phyloP scores from a whole-genome alignment of 441 rosid genomes.

The Erysimum pusillum region DNA sequence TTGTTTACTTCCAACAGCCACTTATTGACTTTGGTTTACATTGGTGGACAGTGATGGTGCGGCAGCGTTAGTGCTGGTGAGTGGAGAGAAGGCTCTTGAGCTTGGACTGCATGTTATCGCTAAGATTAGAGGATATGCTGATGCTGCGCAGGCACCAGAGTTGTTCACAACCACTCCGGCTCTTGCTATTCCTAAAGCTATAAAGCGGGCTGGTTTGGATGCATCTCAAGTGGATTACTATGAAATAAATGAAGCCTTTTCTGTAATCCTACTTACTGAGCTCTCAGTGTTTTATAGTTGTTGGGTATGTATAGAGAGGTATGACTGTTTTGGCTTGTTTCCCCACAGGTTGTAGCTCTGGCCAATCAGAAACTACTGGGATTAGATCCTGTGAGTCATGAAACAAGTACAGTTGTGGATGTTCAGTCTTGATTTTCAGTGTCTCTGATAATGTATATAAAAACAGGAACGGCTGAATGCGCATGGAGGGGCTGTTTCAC shows the following conservation, averaged over 20 bases:
- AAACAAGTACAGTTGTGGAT: slow-evolving; percentile 14
- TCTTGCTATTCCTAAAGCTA: slow-evolving; percentile 88
- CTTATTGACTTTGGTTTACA: slow-evolving; percentile 19
- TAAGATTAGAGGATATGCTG: slow-evolving; percentile 84
- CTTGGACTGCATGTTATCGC: slow-evolving; percentile 89
- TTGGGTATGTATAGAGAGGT: slow-evolving; percentile 15
- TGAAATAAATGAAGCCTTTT: slow-evolving; percentile 97
- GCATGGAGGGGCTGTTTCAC: slow-evolving; percentile 92
- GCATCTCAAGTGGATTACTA: slow-evolving; percentile 88
- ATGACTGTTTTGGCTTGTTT: slow-evolving; percentile 6
- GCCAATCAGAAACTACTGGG: slow-evolving; percentile 87
- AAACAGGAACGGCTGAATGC: slow-evolving; percentile 75
- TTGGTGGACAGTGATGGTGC: slow-evolving; percentile 85
- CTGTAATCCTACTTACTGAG: slow-evolving; percentile 54
- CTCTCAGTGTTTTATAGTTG: slow-evolving; percentile 25
- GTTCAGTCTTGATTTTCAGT: background rate
- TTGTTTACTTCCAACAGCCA: slow-evolving; percentile 10
- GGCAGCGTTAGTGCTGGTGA: slow-evolving; percentile 87
- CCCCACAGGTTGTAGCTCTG: slow-evolving; percentile 85
- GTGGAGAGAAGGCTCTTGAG: slow-evolving; percentile 81
- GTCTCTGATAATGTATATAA: slow-evolving; percentile 22
- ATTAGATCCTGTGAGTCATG: slow-evolving; percentile 76
- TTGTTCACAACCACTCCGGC: slow-evolving; percentile 88
- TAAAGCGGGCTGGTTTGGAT: slow-evolving; percentile 80
- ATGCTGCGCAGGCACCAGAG: slow-evolving; percentile 96